These are phyloP conservation scores for Leccinum fallax DNA, from an alignment of 1,284 basidiomycete genomes.

Conservation along the genomic window DNA sequence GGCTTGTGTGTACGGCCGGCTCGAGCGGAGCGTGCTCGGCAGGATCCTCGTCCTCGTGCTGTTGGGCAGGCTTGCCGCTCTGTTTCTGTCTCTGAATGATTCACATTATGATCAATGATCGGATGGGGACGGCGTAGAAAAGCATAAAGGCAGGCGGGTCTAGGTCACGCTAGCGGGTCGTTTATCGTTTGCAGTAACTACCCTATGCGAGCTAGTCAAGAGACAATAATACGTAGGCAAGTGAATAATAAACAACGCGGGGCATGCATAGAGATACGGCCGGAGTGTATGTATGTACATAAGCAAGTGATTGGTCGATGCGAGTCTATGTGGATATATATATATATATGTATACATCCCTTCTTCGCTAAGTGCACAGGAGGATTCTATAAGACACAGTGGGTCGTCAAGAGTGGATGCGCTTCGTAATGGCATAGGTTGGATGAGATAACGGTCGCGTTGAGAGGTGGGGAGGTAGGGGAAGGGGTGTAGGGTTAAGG, in stretches of 20 bases:
- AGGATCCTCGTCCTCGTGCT: slow-evolving; percentile 15
- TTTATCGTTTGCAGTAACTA: slow-evolving; percentile 9
- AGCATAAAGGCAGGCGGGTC: background rate
- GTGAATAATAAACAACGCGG: background rate
- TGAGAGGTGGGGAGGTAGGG: background rate
- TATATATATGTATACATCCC: slow-evolving; percentile 6
- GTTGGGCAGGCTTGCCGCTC: background rate
- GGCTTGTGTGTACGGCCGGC: slow-evolving; percentile 32
- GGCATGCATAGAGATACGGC: background rate
- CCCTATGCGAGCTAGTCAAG: slow-evolving; percentile 6
- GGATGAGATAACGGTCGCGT: background rate
- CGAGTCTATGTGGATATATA: background rate
- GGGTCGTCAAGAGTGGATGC: background rate
- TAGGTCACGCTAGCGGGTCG: background rate
- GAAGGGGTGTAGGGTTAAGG: background rate
- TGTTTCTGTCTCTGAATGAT: background rate
- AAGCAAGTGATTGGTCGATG: background rate
- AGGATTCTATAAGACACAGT: slow-evolving; percentile 17
- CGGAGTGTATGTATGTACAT: background rate
- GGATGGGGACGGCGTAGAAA: background rate
- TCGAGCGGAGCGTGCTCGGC: slow-evolving; percentile 31
- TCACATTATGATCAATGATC: background rate
- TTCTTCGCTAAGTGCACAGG: background rate
- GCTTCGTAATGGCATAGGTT: background rate
- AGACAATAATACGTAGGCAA: background rate